These are phyloP conservation scores for Rauvolfia tetraphylla DNA, from an alignment of 257 asterid species.

Conservation along the genomic window DNA sequence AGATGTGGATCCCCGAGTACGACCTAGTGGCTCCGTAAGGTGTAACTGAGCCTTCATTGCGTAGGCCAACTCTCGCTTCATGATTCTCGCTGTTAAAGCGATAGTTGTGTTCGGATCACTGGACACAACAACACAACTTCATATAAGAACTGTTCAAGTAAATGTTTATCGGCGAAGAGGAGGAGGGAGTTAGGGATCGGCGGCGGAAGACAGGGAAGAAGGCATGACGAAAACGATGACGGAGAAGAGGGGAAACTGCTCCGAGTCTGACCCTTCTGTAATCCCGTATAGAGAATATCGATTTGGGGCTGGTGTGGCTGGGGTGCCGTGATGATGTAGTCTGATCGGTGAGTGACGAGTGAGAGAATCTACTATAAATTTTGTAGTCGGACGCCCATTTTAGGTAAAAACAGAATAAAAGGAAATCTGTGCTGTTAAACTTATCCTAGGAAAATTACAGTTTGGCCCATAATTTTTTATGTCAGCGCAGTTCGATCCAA, in stretches of 20 bases:
- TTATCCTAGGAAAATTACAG: too few relatives aligned
- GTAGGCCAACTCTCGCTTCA: conserved; percentile 50
- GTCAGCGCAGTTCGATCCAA: too few relatives aligned
- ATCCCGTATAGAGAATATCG: conserved; percentile 8
- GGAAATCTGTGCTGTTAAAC: too few relatives aligned
- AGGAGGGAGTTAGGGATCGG: background rate
- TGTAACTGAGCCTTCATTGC: conserved; percentile 21
- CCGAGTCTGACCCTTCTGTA: conserved; percentile 1
- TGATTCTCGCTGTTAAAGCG: background rate
- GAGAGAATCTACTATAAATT: background rate
- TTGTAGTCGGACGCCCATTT: background rate
- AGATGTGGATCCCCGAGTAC: conserved; percentile 28
- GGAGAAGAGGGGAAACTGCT: background rate
- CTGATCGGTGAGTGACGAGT: background rate
- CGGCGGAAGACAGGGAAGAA: background rate
- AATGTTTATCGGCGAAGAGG: background rate
- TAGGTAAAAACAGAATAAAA: too few relatives aligned
- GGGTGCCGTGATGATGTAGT: background rate
- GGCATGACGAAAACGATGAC: background rate
- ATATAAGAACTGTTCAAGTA: background rate
- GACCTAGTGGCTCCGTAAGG: conserved; percentile 8
- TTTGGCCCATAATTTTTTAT: too few relatives aligned
- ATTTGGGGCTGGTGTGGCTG: background rate
- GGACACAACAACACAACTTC: background rate
- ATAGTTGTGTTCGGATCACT: conserved; percentile 1